phyloP scores from a whole-genome alignment of 192 early-diverging fungal genomes.

The Funneliformis geosporum region DNA sequence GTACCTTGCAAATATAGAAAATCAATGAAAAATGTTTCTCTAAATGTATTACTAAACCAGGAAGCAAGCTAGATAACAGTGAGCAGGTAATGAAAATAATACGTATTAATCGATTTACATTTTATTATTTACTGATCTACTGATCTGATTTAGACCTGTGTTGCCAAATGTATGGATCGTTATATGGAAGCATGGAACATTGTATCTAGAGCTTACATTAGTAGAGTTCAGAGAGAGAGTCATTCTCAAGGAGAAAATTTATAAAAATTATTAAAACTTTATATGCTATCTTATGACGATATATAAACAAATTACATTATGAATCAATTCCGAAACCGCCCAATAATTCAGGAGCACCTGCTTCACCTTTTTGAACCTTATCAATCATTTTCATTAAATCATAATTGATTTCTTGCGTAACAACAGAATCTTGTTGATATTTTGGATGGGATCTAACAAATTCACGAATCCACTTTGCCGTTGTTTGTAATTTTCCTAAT shows the following conservation, averaged over 20 bases:
- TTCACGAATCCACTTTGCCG: conserved; percentile 86
- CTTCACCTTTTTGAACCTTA: conserved; percentile 57
- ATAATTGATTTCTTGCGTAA: conserved; percentile 80
- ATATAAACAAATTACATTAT: too few relatives aligned
- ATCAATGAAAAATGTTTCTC: conserved; percentile 89
- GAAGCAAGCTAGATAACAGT: conserved; percentile 61
- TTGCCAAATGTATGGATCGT: conserved; percentile 82
- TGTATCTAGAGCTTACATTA: conserved; percentile 74
- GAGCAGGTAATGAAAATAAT: conserved; percentile 60
- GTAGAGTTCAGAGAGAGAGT: conserved; percentile 70
- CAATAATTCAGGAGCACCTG: conserved; percentile 51
- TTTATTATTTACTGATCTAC: not conserved
- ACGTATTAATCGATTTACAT: not conserved
- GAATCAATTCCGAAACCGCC: conserved; percentile 39
- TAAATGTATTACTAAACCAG: conserved; percentile 78
- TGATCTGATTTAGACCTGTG: conserved; percentile 50
- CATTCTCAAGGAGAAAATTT: conserved; percentile 29
- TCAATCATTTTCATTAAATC: conserved; percentile 73
- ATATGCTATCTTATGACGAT: too few relatives aligned
- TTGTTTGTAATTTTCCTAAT: conserved; percentile 67
- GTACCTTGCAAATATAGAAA: conserved; percentile 51
- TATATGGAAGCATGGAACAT: conserved; percentile 90
- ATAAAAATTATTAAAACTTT: not conserved
- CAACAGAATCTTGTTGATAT: conserved; percentile 89
- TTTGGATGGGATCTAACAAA: conserved; percentile 85